Base-by-base conservation (phyloP, 1,139 yeast species). In the Suhomyces bokatorum region DNA sequence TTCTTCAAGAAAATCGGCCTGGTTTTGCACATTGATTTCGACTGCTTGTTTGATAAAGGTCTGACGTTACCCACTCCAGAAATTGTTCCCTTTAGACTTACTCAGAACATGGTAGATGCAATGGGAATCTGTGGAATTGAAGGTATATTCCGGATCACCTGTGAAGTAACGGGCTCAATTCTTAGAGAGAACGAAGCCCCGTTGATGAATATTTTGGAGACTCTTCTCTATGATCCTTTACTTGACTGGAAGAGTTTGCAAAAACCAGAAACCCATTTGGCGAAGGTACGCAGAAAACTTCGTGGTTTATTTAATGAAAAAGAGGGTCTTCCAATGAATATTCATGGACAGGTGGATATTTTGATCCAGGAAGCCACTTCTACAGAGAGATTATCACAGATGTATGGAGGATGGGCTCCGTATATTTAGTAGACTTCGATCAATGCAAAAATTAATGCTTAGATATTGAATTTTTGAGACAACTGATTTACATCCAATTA, bases 321-420 rank as follows among this genome's bases (percentile, higher is more conserved):
- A 20, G 96, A 88, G 55, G 91, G 95, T 0, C 71, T 90, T 38
- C 89, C 97, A 0, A 80, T 93, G 71, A 88, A 95, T 66, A 87
- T 91, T 3, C 85, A 87, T 45, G 98, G 97, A 0, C 97, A 93
- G 58, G 97, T 90, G 1, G 97, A 93, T 58, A 83, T 87, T 29
- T 75, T 93, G 47, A 87, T 93, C 39, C 91, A 87, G 55, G 89
- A 87, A 50, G 95, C 99, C 0, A 78, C 87, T 0, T 83, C 89
- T 4, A 70, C 73, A 6, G 87, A 83, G 43, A 83, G 85, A 51
- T 68, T 95, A 42, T 75, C 88, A 27, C 85, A 78, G 54, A 93
- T 95, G 99, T 95, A 89, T 63, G 82, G 87, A 30, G 99, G 99
- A 3, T 93, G 99, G 99, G 79, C 87, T 58, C 85, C 98, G 2